Conservation (phyloP, 768 basidiomycete species). For the Pleurotus djamor region DNA sequence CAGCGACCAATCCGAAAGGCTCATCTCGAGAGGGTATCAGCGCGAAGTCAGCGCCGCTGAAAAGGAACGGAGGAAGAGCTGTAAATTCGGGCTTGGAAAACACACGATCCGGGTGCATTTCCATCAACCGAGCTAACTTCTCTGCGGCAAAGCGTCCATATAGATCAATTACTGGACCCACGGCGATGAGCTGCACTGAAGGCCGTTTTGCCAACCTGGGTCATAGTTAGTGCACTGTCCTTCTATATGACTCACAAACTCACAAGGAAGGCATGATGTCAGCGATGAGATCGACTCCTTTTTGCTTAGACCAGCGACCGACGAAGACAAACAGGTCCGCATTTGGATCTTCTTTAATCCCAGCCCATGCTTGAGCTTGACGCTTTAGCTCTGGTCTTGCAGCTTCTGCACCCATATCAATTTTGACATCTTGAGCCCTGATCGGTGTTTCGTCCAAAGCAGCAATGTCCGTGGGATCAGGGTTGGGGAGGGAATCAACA, state of each 20-base stretch:
- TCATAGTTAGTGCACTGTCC: slow-evolving; percentile 7
- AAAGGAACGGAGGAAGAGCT: slow-evolving; percentile 87
- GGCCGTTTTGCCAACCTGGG: slow-evolving; percentile 80
- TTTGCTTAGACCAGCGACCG: slow-evolving; percentile 97
- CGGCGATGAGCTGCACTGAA: slow-evolving; percentile 81
- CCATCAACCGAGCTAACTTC: slow-evolving; percentile 90
- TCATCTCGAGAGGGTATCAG: slow-evolving; percentile 95
- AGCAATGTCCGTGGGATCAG: slow-evolving; percentile 92
- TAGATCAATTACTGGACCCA: slow-evolving; percentile 94
- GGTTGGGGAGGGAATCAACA: slow-evolving; percentile 93
- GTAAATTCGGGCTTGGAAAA: slow-evolving; percentile 98
- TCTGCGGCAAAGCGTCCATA: slow-evolving; percentile 96
- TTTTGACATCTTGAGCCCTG: slow-evolving; percentile 65
- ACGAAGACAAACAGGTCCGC: slow-evolving; percentile 95
- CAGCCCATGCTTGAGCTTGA: slow-evolving; percentile 94
- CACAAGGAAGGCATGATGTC: slow-evolving; percentile 91
- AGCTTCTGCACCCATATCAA: slow-evolving; percentile 84
- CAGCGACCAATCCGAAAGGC: slow-evolving; percentile 93
- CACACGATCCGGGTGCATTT: slow-evolving; percentile 91
- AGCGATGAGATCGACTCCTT: slow-evolving; percentile 96
- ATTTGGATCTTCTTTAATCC: slow-evolving; percentile 86
- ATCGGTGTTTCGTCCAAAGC: slow-evolving; percentile 82
- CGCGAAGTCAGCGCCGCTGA: slow-evolving; percentile 94
- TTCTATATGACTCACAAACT: slow-evolving; percentile 24
- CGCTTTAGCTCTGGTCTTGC: slow-evolving; percentile 88